Base-by-base conservation (phyloP, 2,329 filamentous ascomycete species). In the Nemania bipapillata region DNA sequence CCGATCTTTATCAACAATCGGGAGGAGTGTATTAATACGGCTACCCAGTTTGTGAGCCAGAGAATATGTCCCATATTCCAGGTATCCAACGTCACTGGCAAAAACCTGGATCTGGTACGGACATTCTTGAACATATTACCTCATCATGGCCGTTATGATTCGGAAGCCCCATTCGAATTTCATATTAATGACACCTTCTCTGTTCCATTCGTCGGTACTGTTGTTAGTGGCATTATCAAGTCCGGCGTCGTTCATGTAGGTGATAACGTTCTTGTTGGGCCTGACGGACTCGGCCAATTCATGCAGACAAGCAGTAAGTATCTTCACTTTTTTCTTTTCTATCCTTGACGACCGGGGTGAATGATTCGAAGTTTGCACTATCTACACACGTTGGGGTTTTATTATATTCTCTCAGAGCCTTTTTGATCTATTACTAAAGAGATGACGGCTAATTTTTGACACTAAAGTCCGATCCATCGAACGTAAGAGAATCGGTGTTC, bases 131-230 rank as follows among this genome's bases (percentile, higher is more conserved):
- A 98, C 76, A 97, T 98, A 69, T 86, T 99, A 3, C 96, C 96
- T 0, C 94, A 97, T 74, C 93, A 97, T 74, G 95, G 95, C 57
- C 92, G 95, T 69, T 98, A 98, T 79, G 92, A 98, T 78, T 86
- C 90, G 20, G 90, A 93, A 54, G 93, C 92, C 0, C 91, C 94
- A 0, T 96, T 98, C 72, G 96, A 98, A 78, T 97, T 98, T 74
- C 91, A 97, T 68, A 88, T 99, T 72, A 99, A 98, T 77, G 96
- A 99, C 79, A 98, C 93, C 0, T 99, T 98, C 85, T 97, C 94
- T 0, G 96, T 99, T 4, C 96, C 96, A 1, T 97, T 97, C 79
- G 94, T 97, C 0, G 96, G 96, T 12, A 99, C 96, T 0, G 96
- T 99, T 0, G 94, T 99, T 1, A 96, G 93, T 40, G 96, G 96